phyloP scores from a whole-genome alignment of 1,284 basidiomycete genomes.

The Taiwanofungus camphoratus region DNA sequence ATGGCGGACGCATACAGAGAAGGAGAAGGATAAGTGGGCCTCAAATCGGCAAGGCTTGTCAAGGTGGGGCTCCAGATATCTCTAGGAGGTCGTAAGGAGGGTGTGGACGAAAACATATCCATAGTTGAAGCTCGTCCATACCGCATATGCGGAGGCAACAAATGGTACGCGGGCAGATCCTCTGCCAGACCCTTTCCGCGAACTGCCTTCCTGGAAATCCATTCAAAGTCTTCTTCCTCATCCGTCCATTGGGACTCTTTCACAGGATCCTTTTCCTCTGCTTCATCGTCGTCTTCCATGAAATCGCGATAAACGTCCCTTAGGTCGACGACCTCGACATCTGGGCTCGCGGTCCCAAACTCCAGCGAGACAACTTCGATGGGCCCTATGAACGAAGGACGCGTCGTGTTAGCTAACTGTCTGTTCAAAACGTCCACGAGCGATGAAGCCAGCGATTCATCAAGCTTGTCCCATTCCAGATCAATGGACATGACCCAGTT shows the following conservation, averaged over 20 bases:
- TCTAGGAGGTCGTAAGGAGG: conserved; percentile 39
- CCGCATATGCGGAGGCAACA: conserved; percentile 66
- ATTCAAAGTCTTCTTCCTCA: conserved; percentile 61
- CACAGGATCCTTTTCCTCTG: conserved; percentile 36
- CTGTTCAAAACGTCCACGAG: conserved; percentile 79
- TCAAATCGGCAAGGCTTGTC: conserved; percentile 26
- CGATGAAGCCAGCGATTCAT: conserved; percentile 62
- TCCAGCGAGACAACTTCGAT: conserved; percentile 82
- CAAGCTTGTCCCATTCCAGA: conserved; percentile 71
- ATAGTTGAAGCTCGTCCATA: conserved; percentile 46
- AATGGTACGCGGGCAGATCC: conserved; percentile 57
- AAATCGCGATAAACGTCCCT: conserved; percentile 95
- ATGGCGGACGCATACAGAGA: conserved; percentile 27
- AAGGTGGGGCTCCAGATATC: conserved; percentile 47
- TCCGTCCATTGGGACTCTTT: conserved; percentile 47
- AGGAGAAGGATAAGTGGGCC: conserved; percentile 25
- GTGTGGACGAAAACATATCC: conserved; percentile 55
- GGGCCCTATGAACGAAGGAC: conserved; percentile 93
- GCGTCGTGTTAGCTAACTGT: conserved; percentile 62
- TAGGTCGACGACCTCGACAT: conserved; percentile 87
- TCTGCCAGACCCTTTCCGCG: conserved; percentile 41
- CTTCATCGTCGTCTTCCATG: conserved; percentile 76
- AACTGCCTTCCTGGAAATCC: conserved; percentile 65
- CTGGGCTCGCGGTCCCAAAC: conserved; percentile 80
- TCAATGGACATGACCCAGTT: conserved; percentile 65